A percentile compares a stretch with the other conserved stretches of the same genome.
Evolutionary conservation across 148 eudicot genomes (phyloP).

Genomic region (Vaccinium corymbosum): DNA sequence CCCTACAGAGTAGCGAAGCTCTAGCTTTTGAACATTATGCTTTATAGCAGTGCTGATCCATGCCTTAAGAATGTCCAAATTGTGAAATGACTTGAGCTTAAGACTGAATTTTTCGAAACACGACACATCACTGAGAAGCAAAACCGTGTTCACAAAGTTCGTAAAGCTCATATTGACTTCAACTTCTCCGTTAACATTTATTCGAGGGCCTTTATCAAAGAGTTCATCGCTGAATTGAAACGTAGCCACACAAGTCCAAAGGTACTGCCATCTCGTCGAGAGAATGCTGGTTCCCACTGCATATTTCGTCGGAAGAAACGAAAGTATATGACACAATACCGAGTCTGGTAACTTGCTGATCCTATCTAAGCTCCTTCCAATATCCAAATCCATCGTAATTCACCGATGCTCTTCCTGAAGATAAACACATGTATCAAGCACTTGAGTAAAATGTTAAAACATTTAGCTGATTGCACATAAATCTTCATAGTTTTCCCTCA

Average conservation of each 20-base stretch:
- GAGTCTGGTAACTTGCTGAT: slow-evolving; percentile 23
- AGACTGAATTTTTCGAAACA: neutral
- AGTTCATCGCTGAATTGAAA: slow-evolving; percentile 17
- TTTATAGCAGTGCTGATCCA: neutral
- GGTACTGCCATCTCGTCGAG: slow-evolving; percentile 24
- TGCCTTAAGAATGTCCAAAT: neutral
- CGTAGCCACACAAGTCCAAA: slow-evolving; percentile 21
- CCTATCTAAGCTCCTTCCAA: slow-evolving; percentile 15
- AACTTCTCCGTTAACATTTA: neutral
- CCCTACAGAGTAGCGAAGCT: neutral
- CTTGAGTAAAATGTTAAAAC: neutral
- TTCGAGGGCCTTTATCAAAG: neutral
- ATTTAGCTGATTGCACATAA: too few relatives aligned
- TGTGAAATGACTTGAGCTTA: neutral
- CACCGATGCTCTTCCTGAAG: neutral
- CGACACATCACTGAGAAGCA: neutral
- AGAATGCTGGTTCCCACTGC: slow-evolving; percentile 11
- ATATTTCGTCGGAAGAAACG: slow-evolving; percentile 24
- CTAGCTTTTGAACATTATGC: neutral
- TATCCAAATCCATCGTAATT: neutral
- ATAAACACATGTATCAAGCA: neutral
- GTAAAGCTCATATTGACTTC: neutral
- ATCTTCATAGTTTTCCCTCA: too few relatives aligned
- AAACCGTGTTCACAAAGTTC: neutral
- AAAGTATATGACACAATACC: slow-evolving; percentile 18